These are phyloP conservation scores for Chlorella sorokiniana DNA, from an alignment of 139 green algal species.

Conservation along the genomic window DNA sequence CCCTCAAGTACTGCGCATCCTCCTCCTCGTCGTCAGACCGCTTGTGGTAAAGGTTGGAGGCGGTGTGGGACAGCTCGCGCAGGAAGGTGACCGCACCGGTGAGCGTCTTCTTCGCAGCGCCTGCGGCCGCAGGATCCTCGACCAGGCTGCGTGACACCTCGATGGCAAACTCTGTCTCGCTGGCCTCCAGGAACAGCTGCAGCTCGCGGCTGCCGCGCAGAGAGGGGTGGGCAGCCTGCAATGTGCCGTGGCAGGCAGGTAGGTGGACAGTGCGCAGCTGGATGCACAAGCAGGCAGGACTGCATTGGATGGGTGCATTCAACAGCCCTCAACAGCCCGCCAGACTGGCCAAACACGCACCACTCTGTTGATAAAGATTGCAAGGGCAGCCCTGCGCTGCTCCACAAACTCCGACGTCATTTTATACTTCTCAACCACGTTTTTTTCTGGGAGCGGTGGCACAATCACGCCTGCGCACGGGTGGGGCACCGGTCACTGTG, in stretches of 20 bases:
- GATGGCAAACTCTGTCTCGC: conserved; percentile 82
- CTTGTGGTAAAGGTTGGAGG: conserved; percentile 17
- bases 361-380: conserved; percentile 84
- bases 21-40: conserved; percentile 67
- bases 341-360: too few relatives aligned
- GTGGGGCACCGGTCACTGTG: not conserved
- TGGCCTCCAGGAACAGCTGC: conserved; percentile 81
- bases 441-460: conserved; percentile 92
- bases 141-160: conserved; percentile 65
- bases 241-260: too few relatives aligned
- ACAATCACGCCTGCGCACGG: conserved; percentile 77
- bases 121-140: conserved; percentile 1
- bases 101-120: not conserved
- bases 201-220: conserved; percentile 75
- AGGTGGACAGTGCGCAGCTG: not conserved
- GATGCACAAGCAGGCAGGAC: too few relatives aligned
- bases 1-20: conserved; percentile 86
- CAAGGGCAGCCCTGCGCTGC: conserved; percentile 72
- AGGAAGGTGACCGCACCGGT: too few relatives aligned
- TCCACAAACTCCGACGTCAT: conserved; percentile 95
- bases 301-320: too few relatives aligned
- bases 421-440: conserved; percentile 89
- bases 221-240: conserved; percentile 66
- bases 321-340: too few relatives aligned
- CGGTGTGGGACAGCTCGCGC: conserved; percentile 27